Percentiles rank a stretch among this genome's conserved stretches.
Evolutionary conservation across 208 protist genomes (phyloP).

Genomic region (Polymyxa betae): DNA sequence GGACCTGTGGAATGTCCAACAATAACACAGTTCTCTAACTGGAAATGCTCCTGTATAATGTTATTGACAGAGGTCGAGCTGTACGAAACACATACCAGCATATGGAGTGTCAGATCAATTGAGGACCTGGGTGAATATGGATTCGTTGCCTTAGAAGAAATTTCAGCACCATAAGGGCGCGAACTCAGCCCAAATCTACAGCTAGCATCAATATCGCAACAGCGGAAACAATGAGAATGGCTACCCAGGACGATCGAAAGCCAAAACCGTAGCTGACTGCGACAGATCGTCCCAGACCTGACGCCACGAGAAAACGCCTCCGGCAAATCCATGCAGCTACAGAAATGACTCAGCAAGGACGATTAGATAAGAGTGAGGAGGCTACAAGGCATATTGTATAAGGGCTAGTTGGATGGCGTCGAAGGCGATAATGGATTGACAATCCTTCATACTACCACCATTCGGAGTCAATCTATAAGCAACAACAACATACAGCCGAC

Average conservation of each 20-base stretch:
- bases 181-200: background rate
- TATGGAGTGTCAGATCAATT: background rate
- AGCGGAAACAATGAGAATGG: background rate
- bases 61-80: background rate
- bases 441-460: background rate
- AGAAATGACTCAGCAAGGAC: background rate
- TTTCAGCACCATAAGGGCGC: background rate
- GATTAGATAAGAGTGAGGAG: background rate
- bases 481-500: background rate
- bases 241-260: background rate
- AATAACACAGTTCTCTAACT: background rate
- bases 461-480: background rate
- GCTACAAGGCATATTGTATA: background rate
- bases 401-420: background rate
- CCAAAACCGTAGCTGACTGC: background rate
- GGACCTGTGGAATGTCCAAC: background rate
- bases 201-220: background rate
- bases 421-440: background rate
- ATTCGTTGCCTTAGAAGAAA: background rate
- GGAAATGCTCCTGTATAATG: background rate
- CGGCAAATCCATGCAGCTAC: background rate
- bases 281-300: background rate
- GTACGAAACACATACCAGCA: background rate
- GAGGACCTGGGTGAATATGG: background rate
- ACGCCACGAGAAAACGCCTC: background rate